phyloP scores from a whole-genome alignment of 257 asterid species.

The Penstemon barbatus region DNA sequence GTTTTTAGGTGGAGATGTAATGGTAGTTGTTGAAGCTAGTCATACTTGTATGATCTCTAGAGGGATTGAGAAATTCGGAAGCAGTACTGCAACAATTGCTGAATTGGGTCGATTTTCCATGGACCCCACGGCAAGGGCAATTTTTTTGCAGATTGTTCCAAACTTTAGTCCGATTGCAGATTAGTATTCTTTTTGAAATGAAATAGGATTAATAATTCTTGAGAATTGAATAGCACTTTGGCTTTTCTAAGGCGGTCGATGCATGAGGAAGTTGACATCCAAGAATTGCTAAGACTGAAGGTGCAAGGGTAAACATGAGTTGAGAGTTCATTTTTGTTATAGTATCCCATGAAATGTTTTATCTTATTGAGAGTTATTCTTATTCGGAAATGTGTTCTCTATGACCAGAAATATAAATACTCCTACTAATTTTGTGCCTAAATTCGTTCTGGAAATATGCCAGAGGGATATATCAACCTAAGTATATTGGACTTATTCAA shows the following conservation, averaged over 20 bases:
- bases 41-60: constrained; percentile 97
- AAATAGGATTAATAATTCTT: constrained; percentile 5
- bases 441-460: too few relatives aligned
- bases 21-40: constrained; percentile 85
- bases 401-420: too few relatives aligned
- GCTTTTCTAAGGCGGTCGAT: not conserved
- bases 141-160: constrained; percentile 80
- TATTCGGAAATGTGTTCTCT: too few relatives aligned
- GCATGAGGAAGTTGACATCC: not conserved
- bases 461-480: too few relatives aligned
- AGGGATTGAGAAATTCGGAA: constrained; percentile 91
- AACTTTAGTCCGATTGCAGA: constrained; percentile 31
- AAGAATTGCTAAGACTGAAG: not conserved
- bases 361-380: not conserved
- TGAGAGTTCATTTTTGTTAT: not conserved
- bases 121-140: constrained; percentile 61
- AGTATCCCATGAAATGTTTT: constrained; percentile 13
- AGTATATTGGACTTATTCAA: too few relatives aligned
- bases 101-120: constrained; percentile 79
- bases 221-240: not conserved
- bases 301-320: constrained; percentile 14
- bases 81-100: constrained; percentile 86
- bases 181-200: constrained; percentile 26
- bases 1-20: constrained; percentile 76
- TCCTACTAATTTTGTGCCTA: too few relatives aligned